Conservation (phyloP, 805 yeast genomes). For the Kluyveromyces nonfermentans region DNA sequence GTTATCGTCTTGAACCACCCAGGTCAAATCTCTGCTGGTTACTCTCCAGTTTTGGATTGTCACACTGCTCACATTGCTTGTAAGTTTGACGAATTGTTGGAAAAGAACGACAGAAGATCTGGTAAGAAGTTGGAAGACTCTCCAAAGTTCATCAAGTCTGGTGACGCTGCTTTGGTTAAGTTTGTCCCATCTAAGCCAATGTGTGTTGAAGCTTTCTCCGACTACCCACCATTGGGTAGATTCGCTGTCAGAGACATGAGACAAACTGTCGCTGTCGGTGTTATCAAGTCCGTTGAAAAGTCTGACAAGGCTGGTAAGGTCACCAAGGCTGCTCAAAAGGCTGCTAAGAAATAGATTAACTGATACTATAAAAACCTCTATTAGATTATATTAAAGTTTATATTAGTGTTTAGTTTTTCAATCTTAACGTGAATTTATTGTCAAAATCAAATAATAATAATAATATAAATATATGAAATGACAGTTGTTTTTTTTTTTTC, state of each 20-base stretch:
- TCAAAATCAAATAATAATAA: too few species aligned
- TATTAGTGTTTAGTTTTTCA: constrained; percentile 3
- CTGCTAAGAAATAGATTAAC: constrained; percentile 23
- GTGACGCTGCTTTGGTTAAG: constrained; percentile 92
- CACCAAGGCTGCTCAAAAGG: constrained; percentile 78
- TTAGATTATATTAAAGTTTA: neutral
- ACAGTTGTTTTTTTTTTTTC: too few species aligned
- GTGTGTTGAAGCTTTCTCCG: constrained; percentile 90
- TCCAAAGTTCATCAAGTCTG: constrained; percentile 92
- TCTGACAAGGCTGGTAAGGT: constrained; percentile 82
- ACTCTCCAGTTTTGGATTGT: constrained; percentile 86
- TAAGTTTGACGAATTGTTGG: constrained; percentile 67
- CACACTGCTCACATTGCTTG: constrained; percentile 93
- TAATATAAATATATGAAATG: too few species aligned
- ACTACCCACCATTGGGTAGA: constrained; percentile 97
- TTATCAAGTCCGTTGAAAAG: constrained; percentile 91
- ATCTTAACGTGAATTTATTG: neutral
- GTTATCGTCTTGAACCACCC: constrained; percentile 86
- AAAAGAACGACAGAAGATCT: constrained; percentile 87
- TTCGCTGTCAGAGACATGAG: constrained; percentile 99
- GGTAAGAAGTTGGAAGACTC: constrained; percentile 83
- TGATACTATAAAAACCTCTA: constrained; percentile 8
- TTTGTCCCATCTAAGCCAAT: constrained; percentile 84
- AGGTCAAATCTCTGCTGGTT: constrained; percentile 85
- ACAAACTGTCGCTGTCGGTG: constrained; percentile 99